Conservation (phyloP, 1,284 basidiomycete genomes). For the Baeospora myosura region DNA sequence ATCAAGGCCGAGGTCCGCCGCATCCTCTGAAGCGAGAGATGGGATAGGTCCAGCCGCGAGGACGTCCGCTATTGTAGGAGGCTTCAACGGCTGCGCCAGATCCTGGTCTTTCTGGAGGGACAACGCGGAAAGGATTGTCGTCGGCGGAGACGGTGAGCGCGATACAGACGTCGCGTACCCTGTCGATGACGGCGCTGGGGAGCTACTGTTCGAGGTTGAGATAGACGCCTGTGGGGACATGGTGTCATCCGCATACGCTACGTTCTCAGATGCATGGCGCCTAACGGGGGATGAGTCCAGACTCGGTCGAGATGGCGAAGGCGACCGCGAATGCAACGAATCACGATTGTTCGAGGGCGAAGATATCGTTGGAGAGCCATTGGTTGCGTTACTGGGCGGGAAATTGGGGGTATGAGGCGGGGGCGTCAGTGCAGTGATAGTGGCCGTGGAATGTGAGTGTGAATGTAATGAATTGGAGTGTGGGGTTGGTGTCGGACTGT, state of each 20-base stretch:
- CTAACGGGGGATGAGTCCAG: not conserved
- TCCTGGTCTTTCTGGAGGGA: not conserved
- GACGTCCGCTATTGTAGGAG: not conserved
- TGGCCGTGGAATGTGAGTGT: constrained; percentile 34
- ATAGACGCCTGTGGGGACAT: constrained; percentile 10
- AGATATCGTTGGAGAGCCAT: constrained; percentile 17
- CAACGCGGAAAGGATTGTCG: not conserved
- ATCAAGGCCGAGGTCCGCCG: not conserved
- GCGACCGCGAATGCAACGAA: constrained; percentile 14
- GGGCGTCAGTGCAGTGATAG: constrained; percentile 30
- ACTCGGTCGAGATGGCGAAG: constrained; percentile 8
- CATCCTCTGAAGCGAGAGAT: no score
- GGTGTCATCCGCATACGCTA: not conserved
- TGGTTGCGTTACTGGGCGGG: constrained; percentile 18
- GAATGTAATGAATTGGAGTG: constrained; percentile 27
- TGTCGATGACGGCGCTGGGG: constrained; percentile 33
- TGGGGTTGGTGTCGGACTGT: no score
- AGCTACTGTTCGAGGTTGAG: constrained; percentile 27
- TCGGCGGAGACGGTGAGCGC: constrained; percentile 32
- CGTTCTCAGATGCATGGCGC: not conserved
- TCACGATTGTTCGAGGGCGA: constrained; percentile 1
- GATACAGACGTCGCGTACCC: constrained; percentile 38
- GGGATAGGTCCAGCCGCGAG: not conserved
- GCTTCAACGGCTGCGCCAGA: not conserved
- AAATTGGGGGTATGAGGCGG: constrained; percentile 23